Percentiles rank a stretch among this genome's conserved stretches.
These are phyloP conservation scores for Diaporthe vexans DNA, from an alignment of 2,329 filamentous ascomycete genomes.

Conservation along the genomic window DNA sequence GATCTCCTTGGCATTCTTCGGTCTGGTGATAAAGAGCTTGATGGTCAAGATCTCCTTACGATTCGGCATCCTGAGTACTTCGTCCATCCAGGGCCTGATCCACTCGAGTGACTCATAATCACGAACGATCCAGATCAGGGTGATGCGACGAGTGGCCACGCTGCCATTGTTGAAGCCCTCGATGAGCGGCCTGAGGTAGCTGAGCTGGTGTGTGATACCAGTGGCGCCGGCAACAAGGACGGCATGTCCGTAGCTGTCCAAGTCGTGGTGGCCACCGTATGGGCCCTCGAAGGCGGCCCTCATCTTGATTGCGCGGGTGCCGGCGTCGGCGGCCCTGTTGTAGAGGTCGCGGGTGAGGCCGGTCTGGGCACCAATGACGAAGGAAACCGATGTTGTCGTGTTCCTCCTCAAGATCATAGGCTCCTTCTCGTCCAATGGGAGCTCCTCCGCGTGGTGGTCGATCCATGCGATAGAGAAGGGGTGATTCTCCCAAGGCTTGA, in stretches of 20 bases:
- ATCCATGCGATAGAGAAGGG: conserved; percentile 86
- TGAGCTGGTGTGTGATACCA: conserved; percentile 95
- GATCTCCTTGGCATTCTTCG: conserved; percentile 86
- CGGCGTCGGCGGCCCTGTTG: conserved; percentile 71
- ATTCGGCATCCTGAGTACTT: conserved; percentile 81
- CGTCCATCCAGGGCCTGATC: conserved; percentile 88
- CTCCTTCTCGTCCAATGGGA: conserved; percentile 59
- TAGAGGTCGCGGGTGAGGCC: conserved; percentile 90
- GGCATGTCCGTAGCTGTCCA: conserved; percentile 92
- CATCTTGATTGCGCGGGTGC: conserved; percentile 70
- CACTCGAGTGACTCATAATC: conserved; percentile 92
- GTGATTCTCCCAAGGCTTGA: conserved; percentile 80
- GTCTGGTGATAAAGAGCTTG: conserved; percentile 90
- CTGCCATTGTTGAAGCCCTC: conserved; percentile 77
- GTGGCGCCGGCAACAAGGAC: conserved; percentile 93
- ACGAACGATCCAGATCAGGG: conserved; percentile 93
- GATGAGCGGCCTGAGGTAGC: conserved; percentile 85
- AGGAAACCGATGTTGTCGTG: conserved; percentile 73
- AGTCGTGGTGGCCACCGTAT: conserved; percentile 85
- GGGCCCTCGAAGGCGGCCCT: conserved; percentile 89
- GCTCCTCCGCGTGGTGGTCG: conserved; percentile 62
- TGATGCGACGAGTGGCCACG: conserved; percentile 84
- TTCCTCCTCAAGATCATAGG: conserved; percentile 48
- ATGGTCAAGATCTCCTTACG: conserved; percentile 88
- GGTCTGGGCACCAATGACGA: conserved; percentile 88